Evolutionary conservation across 495 filamentous ascomycete genomes (phyloP).

Genomic region (Evernia prunastri): DNA sequence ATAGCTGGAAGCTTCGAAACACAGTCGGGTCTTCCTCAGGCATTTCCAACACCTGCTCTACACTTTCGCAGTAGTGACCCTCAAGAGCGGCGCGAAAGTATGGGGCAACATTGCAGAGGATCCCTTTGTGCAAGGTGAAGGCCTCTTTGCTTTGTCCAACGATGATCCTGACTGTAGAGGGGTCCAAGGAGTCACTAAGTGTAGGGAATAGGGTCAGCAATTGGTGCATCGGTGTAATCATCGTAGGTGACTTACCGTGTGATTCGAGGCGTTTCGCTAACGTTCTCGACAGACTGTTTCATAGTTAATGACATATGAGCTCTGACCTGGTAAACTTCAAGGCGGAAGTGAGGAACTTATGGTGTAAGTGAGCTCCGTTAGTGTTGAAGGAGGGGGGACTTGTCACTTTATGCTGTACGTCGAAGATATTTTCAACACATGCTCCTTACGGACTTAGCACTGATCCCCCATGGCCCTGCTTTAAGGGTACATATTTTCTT

Average conservation of each 20-base stretch:
- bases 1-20: constrained; percentile 20
- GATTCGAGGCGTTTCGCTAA: background rate
- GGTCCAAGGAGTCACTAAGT: constrained; percentile 1
- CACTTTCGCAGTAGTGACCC: constrained; percentile 22
- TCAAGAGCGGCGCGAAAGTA: constrained; percentile 25
- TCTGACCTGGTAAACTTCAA: background rate
- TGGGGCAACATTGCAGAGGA: constrained; percentile 19
- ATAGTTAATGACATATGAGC: background rate
- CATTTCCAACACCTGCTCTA: constrained; percentile 15
- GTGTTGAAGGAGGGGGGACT: background rate
- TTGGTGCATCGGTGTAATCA: background rate
- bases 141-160: background rate
- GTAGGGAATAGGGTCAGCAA: background rate
- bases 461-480: no score
- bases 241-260: background rate
- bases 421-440: background rate
- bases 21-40: constrained; percentile 13
- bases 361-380: background rate
- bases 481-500: no score
- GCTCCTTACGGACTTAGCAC: background rate
- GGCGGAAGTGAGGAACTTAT: background rate
- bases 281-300: background rate
- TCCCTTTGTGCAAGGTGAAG: constrained; percentile 21
- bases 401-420: background rate
- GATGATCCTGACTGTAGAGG: background rate